Base-by-base conservation (phyloP, 768 basidiomycete genomes). In the Strobilomyces confusus region DNA sequence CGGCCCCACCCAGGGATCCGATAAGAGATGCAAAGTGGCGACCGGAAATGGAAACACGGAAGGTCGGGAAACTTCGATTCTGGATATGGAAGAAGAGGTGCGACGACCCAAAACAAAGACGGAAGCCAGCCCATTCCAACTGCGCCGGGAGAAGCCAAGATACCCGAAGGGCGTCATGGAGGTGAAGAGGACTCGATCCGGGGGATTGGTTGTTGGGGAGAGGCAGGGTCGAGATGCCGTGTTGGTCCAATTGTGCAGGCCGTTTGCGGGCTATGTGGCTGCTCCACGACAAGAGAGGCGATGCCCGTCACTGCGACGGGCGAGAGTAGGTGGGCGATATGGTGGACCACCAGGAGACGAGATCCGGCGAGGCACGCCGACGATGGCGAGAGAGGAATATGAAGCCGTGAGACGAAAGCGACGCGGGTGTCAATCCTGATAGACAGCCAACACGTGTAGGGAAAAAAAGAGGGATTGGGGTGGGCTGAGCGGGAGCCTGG, bases 41-140 rank as follows among this genome's bases (percentile, higher is more conserved):
- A 11, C 46, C 41, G 38, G 36, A 49, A 57, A 62, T 54, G 54
- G 61, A 52, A 63, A 46, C 26, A 49, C 48, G 50, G 41, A 55
- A 58, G 49, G n/a, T 47, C 52, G 62, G 51, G 42, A 42, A 50
- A 19, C 7, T 46, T 60, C 43, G 47, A 48, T 64, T 54, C 55
- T 57, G 17, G 41, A 57, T 52, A 51, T 32, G 52, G 58, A 48
- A 19, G 51, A n/a, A 26, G 45, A 4, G 37, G 45, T 48, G n/a
- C 22, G 49, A 44, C 7, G 34, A 12, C 33, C 26, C 19, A 44
- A 44, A 44, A 13, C 12, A 51, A 8, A 49, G 49, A 42, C 52
- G 48, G 59, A 37, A 48, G 46, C 4, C n/a, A 20, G 52, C 6
- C 15, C 23, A 25, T 41, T 30, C 30, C 37, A 34, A 17, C 37